phyloP scores from a whole-genome alignment of 2,329 filamentous ascomycete species.

The Conoideocrella luteorostrata region DNA sequence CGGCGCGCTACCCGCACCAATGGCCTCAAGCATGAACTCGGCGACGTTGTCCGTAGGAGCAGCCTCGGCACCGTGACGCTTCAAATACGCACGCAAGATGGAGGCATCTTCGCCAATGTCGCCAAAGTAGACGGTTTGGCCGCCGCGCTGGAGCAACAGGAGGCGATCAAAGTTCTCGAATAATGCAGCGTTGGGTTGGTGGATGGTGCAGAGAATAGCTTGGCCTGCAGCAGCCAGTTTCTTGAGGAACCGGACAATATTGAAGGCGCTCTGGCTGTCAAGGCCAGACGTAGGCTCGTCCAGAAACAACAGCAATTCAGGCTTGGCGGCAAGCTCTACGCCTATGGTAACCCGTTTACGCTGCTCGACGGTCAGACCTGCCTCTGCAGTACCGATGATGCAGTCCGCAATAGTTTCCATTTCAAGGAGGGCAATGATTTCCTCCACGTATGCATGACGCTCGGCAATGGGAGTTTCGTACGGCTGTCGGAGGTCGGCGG shows the following conservation, averaged over 20 bases:
- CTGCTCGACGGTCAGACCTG: conserved; percentile 63
- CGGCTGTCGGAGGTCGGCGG: conserved; percentile 53
- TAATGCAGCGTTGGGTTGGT: conserved; percentile 78
- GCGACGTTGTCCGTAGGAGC: conserved; percentile 51
- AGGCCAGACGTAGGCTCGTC: conserved; percentile 75
- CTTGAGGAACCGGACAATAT: conserved; percentile 71
- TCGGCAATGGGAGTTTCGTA: conserved; percentile 46
- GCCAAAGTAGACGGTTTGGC: conserved; percentile 79
- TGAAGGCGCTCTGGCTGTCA: conserved; percentile 57
- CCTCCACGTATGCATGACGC: conserved; percentile 54
- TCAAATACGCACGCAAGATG: conserved; percentile 59
- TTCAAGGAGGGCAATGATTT: conserved; percentile 52
- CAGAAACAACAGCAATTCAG: conserved; percentile 68
- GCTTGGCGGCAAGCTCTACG: conserved; percentile 81
- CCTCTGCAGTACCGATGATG: conserved; percentile 54
- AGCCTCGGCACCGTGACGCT: conserved; percentile 53
- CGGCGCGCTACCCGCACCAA: conserved; percentile 67
- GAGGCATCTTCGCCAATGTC: conserved; percentile 72
- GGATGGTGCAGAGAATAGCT: conserved; percentile 85
- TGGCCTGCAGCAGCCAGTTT: conserved; percentile 75
- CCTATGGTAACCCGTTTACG: conserved; percentile 81
- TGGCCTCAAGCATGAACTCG: conserved; percentile 82
- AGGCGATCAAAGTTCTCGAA: conserved; percentile 87
- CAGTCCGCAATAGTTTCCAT: conserved; percentile 54
- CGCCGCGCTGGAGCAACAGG: conserved; percentile 70